Conservation (phyloP, 2,329 filamentous ascomycete species). For the Albifimbria verrucaria region DNA sequence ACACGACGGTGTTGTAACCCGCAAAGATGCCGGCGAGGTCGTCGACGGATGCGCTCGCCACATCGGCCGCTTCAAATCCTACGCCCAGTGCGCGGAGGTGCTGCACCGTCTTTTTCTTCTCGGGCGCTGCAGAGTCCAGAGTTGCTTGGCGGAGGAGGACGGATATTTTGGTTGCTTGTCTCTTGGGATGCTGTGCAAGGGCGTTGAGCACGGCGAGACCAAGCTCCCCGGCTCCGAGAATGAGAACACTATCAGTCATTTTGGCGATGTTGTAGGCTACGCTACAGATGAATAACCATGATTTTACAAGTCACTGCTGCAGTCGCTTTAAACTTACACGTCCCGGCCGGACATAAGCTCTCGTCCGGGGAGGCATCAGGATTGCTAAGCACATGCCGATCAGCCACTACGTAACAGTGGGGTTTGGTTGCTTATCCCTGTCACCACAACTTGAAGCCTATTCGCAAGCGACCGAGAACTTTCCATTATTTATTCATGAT, state of each 20-base stretch:
- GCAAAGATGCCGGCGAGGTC: constrained; percentile 40
- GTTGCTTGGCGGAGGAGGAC: constrained; percentile 52
- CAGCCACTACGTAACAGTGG: neutral
- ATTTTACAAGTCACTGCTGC: too few relatives aligned
- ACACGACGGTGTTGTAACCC: constrained; percentile 52
- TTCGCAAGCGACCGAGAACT: too few relatives aligned
- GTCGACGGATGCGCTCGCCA: constrained; percentile 29
- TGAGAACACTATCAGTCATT: constrained; percentile 41
- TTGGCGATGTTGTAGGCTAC: neutral
- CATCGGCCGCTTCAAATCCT: constrained; percentile 41
- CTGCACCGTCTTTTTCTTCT: constrained; percentile 31
- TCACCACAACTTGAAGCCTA: too few relatives aligned
- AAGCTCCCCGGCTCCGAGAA: constrained; percentile 66
- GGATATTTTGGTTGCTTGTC: constrained; percentile 35
- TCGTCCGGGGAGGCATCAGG: neutral
- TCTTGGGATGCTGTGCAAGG: constrained; percentile 43
- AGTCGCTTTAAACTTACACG: neutral
- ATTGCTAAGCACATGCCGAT: neutral
- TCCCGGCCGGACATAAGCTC: neutral
- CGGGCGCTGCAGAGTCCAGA: constrained; percentile 33
- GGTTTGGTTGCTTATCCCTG: too few relatives aligned
- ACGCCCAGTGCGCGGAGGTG: constrained; percentile 35
- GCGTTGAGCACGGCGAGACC: constrained; percentile 53
- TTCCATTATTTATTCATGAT: neutral
- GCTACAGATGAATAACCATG: too few relatives aligned